phyloP scores from a whole-genome alignment of 1,284 basidiomycete genomes.

The Stereum hirsutum region DNA sequence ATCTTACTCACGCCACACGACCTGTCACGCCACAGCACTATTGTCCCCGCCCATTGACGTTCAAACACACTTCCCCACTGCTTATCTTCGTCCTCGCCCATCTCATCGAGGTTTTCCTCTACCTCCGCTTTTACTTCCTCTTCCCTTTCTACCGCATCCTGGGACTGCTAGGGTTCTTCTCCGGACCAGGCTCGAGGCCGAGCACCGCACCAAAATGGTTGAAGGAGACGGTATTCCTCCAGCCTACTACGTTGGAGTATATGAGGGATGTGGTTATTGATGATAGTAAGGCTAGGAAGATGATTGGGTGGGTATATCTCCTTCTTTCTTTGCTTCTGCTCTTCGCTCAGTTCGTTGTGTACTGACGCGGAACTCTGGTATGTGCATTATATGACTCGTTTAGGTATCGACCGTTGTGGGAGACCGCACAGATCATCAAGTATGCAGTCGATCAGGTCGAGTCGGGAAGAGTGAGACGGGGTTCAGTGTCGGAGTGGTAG shows the following conservation, averaged over 20 bases:
- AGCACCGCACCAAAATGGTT: constrained; percentile 22
- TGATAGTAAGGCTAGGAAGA: constrained; percentile 23
- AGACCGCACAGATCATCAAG: constrained; percentile 20
- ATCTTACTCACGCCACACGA: not conserved
- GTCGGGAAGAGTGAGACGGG: too few species aligned
- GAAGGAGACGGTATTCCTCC: constrained; percentile 20
- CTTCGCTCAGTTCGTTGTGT: not conserved
- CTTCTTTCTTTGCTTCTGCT: not conserved
- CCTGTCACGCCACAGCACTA: constrained; percentile 21
- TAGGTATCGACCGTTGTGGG: constrained; percentile 25
- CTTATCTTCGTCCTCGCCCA: constrained; percentile 22
- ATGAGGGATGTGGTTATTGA: constrained; percentile 21
- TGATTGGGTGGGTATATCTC: constrained; percentile 18
- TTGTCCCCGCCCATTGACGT: constrained; percentile 16
- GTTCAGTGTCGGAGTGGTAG: too few species aligned
- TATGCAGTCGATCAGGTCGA: constrained; percentile 23
- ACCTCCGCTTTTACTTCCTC: constrained; percentile 21
- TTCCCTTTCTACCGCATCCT: too few species aligned
- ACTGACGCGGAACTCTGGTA: not conserved
- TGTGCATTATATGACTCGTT: not conserved
- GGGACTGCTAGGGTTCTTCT: too few species aligned
- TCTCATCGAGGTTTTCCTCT: constrained; percentile 20
- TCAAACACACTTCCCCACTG: constrained; percentile 20
- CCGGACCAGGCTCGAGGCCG: constrained; percentile 13
- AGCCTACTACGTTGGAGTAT: constrained; percentile 24